A percentile compares a stretch with the other conserved stretches of the same genome.
These are phyloP conservation scores for Aspergillus sp. DNA, from an alignment of 2,329 filamentous ascomycete genomes.

Conservation along the genomic window DNA sequence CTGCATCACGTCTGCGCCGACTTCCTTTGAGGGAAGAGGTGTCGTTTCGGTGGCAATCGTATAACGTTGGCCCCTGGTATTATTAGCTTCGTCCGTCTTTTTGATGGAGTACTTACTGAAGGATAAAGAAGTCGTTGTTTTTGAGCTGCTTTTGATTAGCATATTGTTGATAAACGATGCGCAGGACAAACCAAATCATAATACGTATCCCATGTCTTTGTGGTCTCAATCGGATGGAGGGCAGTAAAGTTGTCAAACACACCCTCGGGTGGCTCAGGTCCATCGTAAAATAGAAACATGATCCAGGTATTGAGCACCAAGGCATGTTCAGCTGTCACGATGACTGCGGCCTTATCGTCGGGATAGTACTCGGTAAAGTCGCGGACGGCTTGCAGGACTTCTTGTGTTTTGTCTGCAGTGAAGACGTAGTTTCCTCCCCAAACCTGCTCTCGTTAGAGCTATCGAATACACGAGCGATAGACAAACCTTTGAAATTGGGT, in stretches of 20 bases:
- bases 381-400: constrained; percentile 38
- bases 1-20: constrained; percentile 36
- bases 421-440: constrained; percentile 56
- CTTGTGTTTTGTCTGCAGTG: constrained; percentile 40
- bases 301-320: constrained; percentile 59
- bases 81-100: constrained; percentile 10
- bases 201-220: constrained; percentile 53
- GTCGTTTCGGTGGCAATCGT: constrained; percentile 46
- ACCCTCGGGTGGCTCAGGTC: constrained; percentile 54
- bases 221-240: constrained; percentile 51
- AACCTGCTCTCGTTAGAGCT: constrained; percentile 32
- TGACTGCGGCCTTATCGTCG: constrained; percentile 65
- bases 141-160: constrained; percentile 30
- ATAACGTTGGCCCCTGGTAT: constrained; percentile 42
- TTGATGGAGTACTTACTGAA: constrained; percentile 23
- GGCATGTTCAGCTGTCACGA: constrained; percentile 58
- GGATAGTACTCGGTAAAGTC: constrained; percentile 53
- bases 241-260: constrained; percentile 63
- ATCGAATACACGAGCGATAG: constrained; percentile 1
- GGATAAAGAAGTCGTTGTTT: constrained; percentile 48
- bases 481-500: constrained; percentile 34
- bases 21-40: constrained; percentile 38
- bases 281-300: constrained; percentile 68
- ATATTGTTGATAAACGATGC: not conserved
- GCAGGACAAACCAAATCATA: constrained; percentile 46